Base-by-base conservation (phyloP, 371 early-diverging fungal genomes). In the Lichtheimia hyalospora region DNA sequence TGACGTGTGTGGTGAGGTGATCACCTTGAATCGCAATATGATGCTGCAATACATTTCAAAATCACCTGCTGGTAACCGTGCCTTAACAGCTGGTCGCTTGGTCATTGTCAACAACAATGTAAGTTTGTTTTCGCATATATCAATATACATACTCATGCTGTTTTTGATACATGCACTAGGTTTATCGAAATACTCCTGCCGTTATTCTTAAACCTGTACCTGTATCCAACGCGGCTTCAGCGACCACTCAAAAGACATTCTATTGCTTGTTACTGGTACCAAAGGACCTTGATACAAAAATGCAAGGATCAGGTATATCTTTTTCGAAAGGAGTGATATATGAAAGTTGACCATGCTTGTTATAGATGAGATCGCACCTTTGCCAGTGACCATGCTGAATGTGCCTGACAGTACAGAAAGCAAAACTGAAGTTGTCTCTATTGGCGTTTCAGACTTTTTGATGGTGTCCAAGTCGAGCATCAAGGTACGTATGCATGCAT, bases 71-170 rank as follows among this genome's bases (percentile, higher is more conserved):
- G 89, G 91, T n/a, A 74, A 72, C 44, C 83, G 86, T 58, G 85
- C 86, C 0, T 63, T 90, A n/a, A 67, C 73, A 8, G 58, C 87
- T 0, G 95, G 95, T 4, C 82, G 93, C 13, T 57, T 93, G 1
- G 80, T 93, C 2, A 68, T 95, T 16, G 68, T 93, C 41, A 92
- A 92, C 62, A 88, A 77, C 58, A 79, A 67, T 18, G 83, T 86
- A 71, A 51, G 75, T 64, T 25, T 24, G 5, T 14, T 46, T 2
- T n/a, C 16, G 7, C 6, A 14, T 21, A 46, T 16, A n/a, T 46
- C 3, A 2, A 46, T 46, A 16, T 12, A 12, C 23, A 25, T 25
- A 5, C 25, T 25, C 25, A 25, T 25, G 25, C 25, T 25, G 5
- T 16, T 5, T 42, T 40, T 3, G 18, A 5, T 4, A 43, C 55